Percentiles rank a stretch among this genome's conserved stretches.
Evolutionary conservation across 2,329 filamentous ascomycete species (phyloP).

Genomic region (Exserohilum turcica): DNA sequence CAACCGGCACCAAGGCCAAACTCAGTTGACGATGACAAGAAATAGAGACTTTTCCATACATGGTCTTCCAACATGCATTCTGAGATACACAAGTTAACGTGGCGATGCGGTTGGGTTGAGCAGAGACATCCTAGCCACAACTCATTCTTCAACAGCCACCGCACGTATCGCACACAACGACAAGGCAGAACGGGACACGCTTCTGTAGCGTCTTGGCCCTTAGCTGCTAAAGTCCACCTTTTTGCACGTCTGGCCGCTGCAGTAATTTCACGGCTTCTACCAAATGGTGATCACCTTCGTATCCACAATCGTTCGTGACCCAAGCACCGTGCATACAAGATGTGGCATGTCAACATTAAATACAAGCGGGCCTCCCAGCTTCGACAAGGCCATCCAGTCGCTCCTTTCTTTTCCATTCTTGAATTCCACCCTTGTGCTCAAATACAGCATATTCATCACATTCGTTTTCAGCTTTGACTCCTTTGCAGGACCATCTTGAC

Average conservation of each 20-base stretch:
- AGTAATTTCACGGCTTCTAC: slow-evolving; percentile 9
- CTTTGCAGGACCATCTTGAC: neutral
- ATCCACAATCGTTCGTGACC: slow-evolving; percentile 1
- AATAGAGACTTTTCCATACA: no score
- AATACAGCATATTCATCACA: slow-evolving; percentile 4
- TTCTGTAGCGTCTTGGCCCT: slow-evolving; percentile 14
- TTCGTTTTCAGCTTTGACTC: neutral
- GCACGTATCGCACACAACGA: slow-evolving; percentile 2
- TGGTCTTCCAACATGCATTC: no score
- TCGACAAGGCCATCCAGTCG: neutral
- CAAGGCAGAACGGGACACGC: slow-evolving; percentile 7
- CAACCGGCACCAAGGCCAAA: slow-evolving; percentile 5
- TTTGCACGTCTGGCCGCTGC: slow-evolving; percentile 3
- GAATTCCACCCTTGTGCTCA: neutral
- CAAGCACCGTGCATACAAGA: neutral
- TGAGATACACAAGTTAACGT: neutral
- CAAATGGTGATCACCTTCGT: neutral
- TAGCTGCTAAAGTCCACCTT: neutral
- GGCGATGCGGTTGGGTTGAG: neutral
- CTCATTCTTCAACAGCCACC: slow-evolving; percentile 1
- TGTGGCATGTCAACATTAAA: slow-evolving; percentile 7
- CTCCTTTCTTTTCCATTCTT: slow-evolving; percentile 1
- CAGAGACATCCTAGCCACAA: slow-evolving; percentile 11
- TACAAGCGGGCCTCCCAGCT: neutral
- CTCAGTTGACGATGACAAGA: neutral